Evolutionary conservation across 2,329 filamentous ascomycete species (phyloP), one percentile per base, ranked within the genome.

Genomic region (Colletotrichum brevisporum): DNA sequence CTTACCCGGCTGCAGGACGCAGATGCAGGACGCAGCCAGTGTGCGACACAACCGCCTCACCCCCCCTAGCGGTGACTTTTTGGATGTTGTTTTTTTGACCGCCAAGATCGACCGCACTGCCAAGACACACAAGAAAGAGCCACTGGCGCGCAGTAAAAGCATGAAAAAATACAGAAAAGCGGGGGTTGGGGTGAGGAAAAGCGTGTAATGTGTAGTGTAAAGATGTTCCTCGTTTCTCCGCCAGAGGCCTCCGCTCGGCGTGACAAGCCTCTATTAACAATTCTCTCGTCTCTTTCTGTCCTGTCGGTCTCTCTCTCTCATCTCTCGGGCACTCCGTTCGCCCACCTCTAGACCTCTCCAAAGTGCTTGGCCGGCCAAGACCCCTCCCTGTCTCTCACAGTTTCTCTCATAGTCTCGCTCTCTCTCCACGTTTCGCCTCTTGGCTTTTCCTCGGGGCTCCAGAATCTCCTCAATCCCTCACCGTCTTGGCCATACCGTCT

Each of bases 191-290:
- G 36, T 24, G 43, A 65, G 12, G 36, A 10, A 43, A 59, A 60
- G 61, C 50, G 54, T 66, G 50, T 24, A 24, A 24, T 24, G 21
- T 24, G 21, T 24, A 24, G 21, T 24, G 21, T 55, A 65, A 36
- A 69, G 55, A 66, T 66, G 50, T 66, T 66, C 66, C 66, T 56
- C 26, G 16, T 55, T 47, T 56, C 66, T 66, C 66, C 66, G 66
- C 66, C 62, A 69, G 66, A 69, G 67, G 67, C 67, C 67, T 69
- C 67, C 67, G 62, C 67, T 69, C 41, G 51, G 31, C 59, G 47
- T 41, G 24, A n/a, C 59, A 47, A 45, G 62, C 59, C 66, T 56
- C 62, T 66, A 24, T 24, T 24, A 36, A 36, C 31, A 36, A 36
- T 10, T 10, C 8, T 31, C 39, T 52, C 48, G 54, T 69, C 62